phyloP scores from a whole-genome alignment of 495 filamentous ascomycete species.

The Neurospora terricola region DNA sequence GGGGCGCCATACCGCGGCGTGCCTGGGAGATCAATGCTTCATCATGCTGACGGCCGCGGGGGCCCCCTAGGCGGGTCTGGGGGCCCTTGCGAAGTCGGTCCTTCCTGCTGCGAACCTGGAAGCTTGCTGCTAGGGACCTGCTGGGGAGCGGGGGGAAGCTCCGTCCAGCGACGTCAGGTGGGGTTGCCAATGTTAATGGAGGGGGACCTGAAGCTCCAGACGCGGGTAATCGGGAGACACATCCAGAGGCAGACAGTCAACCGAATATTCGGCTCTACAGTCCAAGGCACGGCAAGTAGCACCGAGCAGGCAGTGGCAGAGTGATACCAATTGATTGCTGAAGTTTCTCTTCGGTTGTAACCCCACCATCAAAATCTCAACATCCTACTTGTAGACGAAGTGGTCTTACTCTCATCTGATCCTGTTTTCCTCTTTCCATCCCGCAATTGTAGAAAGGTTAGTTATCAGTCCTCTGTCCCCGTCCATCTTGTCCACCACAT shows the following conservation, averaged over 20 bases:
- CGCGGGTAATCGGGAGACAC: not conserved
- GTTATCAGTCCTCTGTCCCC: not conserved
- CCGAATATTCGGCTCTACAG: not conserved
- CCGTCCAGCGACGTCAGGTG: constrained; percentile 14
- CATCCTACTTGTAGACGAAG: not conserved
- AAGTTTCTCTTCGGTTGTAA: not conserved
- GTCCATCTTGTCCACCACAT: not conserved
- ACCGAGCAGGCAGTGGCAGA: not conserved
- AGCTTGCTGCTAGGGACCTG: not conserved
- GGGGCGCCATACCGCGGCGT: not conserved
- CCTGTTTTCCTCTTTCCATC: not conserved
- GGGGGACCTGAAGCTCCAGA: not conserved
- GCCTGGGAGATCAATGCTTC: not conserved
- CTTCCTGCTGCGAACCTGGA: not conserved
- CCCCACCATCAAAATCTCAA: not conserved
- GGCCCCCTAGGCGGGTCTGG: not conserved
- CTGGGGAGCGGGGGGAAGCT: not conserved
- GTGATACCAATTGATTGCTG: not conserved
- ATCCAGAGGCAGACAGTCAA: not conserved
- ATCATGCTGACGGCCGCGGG: not conserved
- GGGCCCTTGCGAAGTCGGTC: not conserved
- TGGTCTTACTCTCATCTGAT: not conserved
- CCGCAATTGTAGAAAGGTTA: not conserved
- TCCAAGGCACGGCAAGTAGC: not conserved
- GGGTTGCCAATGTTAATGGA: constrained; percentile 2